Base-by-base conservation (phyloP, 164 flowering plant genomes). In the Litsea cubeba region DNA sequence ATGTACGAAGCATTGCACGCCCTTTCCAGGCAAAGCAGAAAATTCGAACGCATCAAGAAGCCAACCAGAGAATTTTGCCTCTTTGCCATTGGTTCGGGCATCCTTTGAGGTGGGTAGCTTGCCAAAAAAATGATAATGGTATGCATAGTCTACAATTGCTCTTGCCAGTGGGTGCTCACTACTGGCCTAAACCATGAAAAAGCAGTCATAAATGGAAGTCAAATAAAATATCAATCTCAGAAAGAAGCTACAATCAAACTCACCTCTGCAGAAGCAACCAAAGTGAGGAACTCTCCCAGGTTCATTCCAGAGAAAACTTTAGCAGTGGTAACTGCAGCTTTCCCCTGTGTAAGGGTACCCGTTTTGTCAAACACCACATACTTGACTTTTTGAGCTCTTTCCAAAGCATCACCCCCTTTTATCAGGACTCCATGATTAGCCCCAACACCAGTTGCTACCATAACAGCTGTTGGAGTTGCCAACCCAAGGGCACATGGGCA, bases 401-500 rank as follows among this genome's bases (percentile, higher is more conserved):
- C 99, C 81, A 96, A 78, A 70, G 97, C 97, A 83, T 96, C 98
- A 77, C 99, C 99, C 81, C 98, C 99, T 86, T 96, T 96, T 67
- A 96, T 94, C 62, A 96, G 82, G 65, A 96, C 94, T 32, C 99
- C 98, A 82, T 94, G 90, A 70, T 85, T 87, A 65, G 99, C 98
- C 68, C 97, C 98, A 72, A 94, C 96, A 51, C 98, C 98, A 14
- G 99, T 94, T 30, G 98, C 97, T 71, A 94, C 99, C 99, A 96
- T 96, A 72, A 96, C 88, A 76, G 99, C 98, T 50, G 99, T 96
- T 64, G 98, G 99, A 69, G 99, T 96, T 69, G 99, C 99, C 90
- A 96, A 82, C n/a, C 99, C 99, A 81, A 96, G 97, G 35, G 98
- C 98, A 85, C 99, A 96, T 2, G 99, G 99, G 67, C 99, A 96